Percentiles rank a stretch among this genome's conserved stretches.
Conservation (phyloP, 179 eudicot species). For the Spinacia oleracea region DNA sequence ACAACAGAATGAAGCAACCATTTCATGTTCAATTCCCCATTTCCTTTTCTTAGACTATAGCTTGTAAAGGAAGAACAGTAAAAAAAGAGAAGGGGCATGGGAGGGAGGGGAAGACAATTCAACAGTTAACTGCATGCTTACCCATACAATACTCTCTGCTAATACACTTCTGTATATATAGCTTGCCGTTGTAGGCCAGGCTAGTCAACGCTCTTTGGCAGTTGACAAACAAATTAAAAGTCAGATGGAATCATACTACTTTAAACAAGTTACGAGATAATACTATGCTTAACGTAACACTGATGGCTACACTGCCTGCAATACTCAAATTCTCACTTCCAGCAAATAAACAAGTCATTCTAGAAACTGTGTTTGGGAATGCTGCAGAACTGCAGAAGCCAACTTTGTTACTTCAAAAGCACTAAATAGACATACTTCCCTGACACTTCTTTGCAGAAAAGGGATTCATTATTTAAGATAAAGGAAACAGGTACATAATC, state of each 20-base stretch:
- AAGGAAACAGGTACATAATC: too few species aligned
- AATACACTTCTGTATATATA: neutral
- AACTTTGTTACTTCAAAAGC: neutral
- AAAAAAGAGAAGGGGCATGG: neutral
- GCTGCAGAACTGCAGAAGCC: neutral
- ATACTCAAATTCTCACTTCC: neutral
- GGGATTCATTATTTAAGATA: neutral
- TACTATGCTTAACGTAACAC: neutral
- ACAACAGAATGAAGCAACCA: too few species aligned
- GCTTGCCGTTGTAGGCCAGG: too few species aligned
- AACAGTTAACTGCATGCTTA: neutral
- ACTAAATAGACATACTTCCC: neutral
- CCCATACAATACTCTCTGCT: neutral
- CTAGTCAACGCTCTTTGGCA: neutral
- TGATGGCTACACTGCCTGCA: neutral
- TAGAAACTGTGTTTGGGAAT: neutral
- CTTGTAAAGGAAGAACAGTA: neutral
- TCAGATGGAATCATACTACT: neutral
- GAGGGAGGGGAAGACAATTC: neutral
- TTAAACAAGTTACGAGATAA: neutral
- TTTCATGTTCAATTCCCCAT: neutral
- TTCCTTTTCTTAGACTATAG: too few species aligned
- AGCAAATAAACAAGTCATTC: neutral
- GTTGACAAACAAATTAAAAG: neutral
- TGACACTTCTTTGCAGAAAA: neutral